Evolutionary conservation across 106 monocot species (phyloP).

Genomic region (Vanilla planifolia): DNA sequence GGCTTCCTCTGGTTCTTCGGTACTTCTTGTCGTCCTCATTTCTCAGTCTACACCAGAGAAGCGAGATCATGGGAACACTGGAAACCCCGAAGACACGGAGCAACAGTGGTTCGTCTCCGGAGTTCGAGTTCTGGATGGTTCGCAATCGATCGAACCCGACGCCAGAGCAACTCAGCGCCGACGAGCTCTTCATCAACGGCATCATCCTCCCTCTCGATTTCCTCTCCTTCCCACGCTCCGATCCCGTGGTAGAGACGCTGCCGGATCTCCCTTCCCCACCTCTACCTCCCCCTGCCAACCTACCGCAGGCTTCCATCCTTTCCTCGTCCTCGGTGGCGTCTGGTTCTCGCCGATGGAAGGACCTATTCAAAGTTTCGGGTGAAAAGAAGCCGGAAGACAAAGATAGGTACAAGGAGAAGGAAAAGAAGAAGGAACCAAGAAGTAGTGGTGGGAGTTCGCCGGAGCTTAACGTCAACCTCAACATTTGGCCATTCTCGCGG

Average conservation of each 20-base stretch:
- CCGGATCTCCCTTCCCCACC: background rate
- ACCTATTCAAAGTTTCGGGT: slow-evolving; percentile 33
- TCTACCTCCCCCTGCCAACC: background rate
- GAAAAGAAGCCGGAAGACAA: slow-evolving; percentile 26
- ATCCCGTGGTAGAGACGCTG: background rate
- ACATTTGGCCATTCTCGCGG: slow-evolving; percentile 85
- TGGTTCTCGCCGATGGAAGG: slow-evolving; percentile 65
- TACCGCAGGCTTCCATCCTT: background rate
- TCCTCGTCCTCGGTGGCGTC: slow-evolving; percentile 7
- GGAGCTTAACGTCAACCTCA: slow-evolving; percentile 67
- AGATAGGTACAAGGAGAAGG: slow-evolving; percentile 4
- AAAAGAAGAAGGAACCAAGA: background rate
- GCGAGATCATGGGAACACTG: background rate
- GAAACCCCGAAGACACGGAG: slow-evolving; percentile 10
- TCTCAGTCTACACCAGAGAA: no score
- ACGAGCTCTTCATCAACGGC: slow-evolving; percentile 77
- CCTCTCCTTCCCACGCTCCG: slow-evolving; percentile 9
- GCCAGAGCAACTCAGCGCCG: slow-evolving; percentile 45
- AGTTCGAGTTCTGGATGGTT: slow-evolving; percentile 79
- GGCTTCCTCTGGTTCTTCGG: background rate
- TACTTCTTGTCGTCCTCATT: no score
- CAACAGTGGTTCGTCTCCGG: slow-evolving; percentile 46
- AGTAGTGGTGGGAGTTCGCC: slow-evolving; percentile 11
- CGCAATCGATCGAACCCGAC: slow-evolving; percentile 23
- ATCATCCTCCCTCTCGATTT: slow-evolving; percentile 59